Evolutionary conservation across 1,139 yeast species (phyloP).

Genomic region (Magnusiomyces ingens): DNA sequence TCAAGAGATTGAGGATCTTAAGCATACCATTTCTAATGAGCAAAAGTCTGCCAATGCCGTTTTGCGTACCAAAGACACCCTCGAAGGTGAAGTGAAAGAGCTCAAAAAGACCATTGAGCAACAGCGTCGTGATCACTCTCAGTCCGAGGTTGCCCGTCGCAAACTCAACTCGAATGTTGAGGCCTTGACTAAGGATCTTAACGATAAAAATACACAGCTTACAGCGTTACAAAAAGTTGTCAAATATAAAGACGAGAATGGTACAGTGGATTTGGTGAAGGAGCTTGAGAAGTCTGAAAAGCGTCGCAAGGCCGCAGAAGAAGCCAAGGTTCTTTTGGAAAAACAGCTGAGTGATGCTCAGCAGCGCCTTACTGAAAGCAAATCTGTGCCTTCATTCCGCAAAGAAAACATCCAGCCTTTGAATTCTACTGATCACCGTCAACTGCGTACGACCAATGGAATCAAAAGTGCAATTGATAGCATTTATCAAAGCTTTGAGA

Average conservation of each 20-base stretch:
- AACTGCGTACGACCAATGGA: conserved; percentile 12
- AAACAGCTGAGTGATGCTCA: conserved; percentile 29
- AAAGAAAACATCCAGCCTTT: background rate
- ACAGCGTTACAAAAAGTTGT: conserved; percentile 25
- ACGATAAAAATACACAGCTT: conserved; percentile 26
- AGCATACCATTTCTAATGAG: conserved; percentile 28
- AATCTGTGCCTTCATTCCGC: background rate
- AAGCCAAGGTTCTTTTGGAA: conserved; percentile 25
- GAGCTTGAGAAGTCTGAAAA: conserved; percentile 27
- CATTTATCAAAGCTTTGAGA: conserved; percentile 13
- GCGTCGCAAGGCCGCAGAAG: conserved; percentile 27
- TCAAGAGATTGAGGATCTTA: conserved; percentile 70
- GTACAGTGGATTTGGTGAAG: conserved; percentile 26
- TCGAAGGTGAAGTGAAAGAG: conserved; percentile 24
- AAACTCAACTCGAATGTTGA: conserved; percentile 26
- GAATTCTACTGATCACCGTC: background rate
- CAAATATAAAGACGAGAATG: conserved; percentile 16
- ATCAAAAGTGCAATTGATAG: conserved; percentile 16
- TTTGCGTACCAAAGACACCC: conserved; percentile 20
- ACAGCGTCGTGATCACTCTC: conserved; percentile 27
- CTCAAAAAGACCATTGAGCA: conserved; percentile 22
- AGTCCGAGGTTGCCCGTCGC: conserved; percentile 26
- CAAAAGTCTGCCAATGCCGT: conserved; percentile 25
- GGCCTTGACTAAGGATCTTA: conserved; percentile 23
- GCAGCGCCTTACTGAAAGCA: conserved; percentile 11